Evolutionary conservation across 371 early-diverging fungal genomes (phyloP).

Genomic region (Chytridium lagenaria): DNA sequence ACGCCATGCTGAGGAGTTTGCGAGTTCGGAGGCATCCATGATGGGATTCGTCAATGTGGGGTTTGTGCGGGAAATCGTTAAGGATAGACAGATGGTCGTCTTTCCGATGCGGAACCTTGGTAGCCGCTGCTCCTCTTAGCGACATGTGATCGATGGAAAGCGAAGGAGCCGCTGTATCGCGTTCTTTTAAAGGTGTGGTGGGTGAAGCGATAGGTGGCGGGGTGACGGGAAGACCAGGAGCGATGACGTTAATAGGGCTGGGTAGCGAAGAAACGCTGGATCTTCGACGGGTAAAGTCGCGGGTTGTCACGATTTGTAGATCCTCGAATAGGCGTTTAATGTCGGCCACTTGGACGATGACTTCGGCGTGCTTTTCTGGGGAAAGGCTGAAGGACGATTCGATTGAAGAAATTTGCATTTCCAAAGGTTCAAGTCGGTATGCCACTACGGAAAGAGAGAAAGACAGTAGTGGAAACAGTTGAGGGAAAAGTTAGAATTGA

Average conservation of each 20-base stretch:
- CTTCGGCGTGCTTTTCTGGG: neutral
- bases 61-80: neutral
- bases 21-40: slow-evolving; percentile 7
- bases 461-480: neutral
- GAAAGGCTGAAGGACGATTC: neutral
- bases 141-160: neutral
- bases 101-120: neutral
- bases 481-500: too few species aligned
- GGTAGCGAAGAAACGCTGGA: neutral
- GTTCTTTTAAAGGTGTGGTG: neutral
- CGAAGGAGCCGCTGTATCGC: too few species aligned
- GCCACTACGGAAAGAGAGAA: slow-evolving; percentile 5
- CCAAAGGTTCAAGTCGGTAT: neutral
- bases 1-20: neutral
- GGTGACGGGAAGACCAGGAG: neutral
- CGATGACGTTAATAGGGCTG: neutral
- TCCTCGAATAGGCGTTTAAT: neutral
- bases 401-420: neutral
- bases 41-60: neutral
- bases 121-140: neutral
- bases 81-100: neutral
- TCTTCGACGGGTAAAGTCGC: neutral
- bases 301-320: neutral
- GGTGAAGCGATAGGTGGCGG: neutral
- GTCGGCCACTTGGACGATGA: neutral